These are phyloP conservation scores for Fusarium sp. DNA, from an alignment of 2,329 filamentous ascomycete species.

Conservation along the genomic window DNA sequence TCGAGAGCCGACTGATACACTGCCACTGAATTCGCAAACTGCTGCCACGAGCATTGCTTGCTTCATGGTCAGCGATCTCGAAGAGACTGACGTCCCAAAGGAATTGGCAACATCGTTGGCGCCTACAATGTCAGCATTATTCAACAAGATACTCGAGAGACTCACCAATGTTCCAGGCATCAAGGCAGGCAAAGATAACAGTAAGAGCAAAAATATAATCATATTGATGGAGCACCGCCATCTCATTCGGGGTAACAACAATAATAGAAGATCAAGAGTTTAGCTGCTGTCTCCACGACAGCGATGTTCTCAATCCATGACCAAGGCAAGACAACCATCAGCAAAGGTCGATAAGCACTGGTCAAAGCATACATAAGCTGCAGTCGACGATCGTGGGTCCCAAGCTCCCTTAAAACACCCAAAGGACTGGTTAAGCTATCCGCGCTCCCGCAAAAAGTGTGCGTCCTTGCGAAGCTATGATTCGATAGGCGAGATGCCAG, in stretches of 20 bases:
- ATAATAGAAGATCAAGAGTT: background rate
- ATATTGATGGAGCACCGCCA: conserved; percentile 58
- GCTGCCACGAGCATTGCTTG: conserved; percentile 69
- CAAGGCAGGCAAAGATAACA: conserved; percentile 66
- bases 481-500: conserved; percentile 25
- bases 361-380: conserved; percentile 10
- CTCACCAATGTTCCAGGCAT: conserved; percentile 69
- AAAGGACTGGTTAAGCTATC: conserved; percentile 26
- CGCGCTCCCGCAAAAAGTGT: conserved; percentile 23
- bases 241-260: conserved; percentile 21
- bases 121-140: conserved; percentile 45
- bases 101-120: conserved; percentile 79
- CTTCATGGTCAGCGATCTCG: conserved; percentile 70
- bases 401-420: conserved; percentile 19
- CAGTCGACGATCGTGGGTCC: conserved; percentile 1
- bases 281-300: conserved; percentile 28
- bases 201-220: conserved; percentile 67
- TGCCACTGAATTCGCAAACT: conserved; percentile 70
- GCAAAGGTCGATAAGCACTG: conserved; percentile 19
- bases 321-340: conserved; percentile 3
- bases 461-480: conserved; percentile 29
- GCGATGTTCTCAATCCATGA: conserved; percentile 36
- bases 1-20: conserved; percentile 68
- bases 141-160: background rate
- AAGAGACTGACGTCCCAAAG: conserved; percentile 78